Evolutionary conservation across 768 basidiomycete genomes (phyloP), one percentile per base, ranked within the genome.

Genomic region (Suillus discolor): DNA sequence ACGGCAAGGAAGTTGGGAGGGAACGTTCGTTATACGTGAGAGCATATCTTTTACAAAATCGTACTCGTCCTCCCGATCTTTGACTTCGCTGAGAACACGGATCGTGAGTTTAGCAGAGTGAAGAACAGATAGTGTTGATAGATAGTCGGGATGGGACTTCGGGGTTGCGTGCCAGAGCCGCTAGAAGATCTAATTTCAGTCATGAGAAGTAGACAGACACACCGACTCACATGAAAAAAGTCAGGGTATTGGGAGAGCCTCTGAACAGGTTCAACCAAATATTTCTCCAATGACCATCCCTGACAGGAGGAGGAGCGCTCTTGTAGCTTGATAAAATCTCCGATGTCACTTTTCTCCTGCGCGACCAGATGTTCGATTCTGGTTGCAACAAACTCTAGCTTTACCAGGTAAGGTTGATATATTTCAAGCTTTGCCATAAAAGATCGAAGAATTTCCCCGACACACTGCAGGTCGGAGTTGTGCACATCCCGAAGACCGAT

Each of bases 371-470:
- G 71, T 57, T 85, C 83, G 49, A 92, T 86, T 63, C 82, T 72
- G 18, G 80, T 74, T 1, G 84, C 83, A 0, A 90, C 85, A 42
- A 82, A 81, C 54, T 89, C 89, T 42, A 96, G 82, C 55, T 87
- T 82, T 20, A 92, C 89, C 6, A 97, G 78, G 76, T 96, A 97
- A 23, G 93, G 91, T 74, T 95, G 93, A 70, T 97, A 93, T 11
- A 93, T 85, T 74, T 96, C 92, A 39, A 95, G 77, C 54, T 82
- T 83, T 2, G 85, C 79, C 16, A 95, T 83, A 72, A 91, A 91
- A 1, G 78, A 73, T 7, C 86, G 80, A 36, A 96, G 76, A 0
- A 81, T 76, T 13, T 86, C 84, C 9, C 91, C 88, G 36, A 95
- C 75, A 20, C 82, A 76, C 61, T 81, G 79, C 16, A 90, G 76